A percentile compares a stretch with the other conserved stretches of the same genome.
phyloP scores from a whole-genome alignment of 2,329 filamentous ascomycete genomes.

The Colletotrichum caudatum region DNA sequence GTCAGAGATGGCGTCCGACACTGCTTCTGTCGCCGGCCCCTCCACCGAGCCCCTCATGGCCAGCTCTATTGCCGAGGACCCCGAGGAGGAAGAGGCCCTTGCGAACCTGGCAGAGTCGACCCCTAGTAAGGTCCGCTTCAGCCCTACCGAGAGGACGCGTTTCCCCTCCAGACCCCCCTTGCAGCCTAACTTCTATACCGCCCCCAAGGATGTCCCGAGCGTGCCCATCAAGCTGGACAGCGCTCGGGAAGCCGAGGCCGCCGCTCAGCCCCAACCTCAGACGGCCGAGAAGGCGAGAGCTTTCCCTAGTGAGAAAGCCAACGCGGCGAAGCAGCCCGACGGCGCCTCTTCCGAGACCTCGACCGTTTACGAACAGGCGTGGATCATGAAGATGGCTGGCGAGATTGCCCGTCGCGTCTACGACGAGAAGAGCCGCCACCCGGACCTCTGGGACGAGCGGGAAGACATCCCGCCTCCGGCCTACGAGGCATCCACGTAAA shows the following conservation, averaged over 20 bases:
- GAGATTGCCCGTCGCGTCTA: constrained; percentile 91
- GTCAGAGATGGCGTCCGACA: constrained; percentile 62
- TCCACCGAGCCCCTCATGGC: constrained; percentile 71
- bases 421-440: constrained; percentile 79
- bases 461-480: constrained; percentile 72
- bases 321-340: constrained; percentile 49
- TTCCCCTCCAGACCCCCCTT: constrained; percentile 49
- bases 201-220: constrained; percentile 40
- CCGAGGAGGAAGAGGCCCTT: constrained; percentile 59
- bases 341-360: constrained; percentile 59
- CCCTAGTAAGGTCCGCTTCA: constrained; percentile 59
- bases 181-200: constrained; percentile 51
- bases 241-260: constrained; percentile 37
- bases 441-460: constrained; percentile 65
- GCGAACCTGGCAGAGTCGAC: constrained; percentile 41
- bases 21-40: constrained; percentile 67
- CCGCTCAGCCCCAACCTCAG: constrained; percentile 33
- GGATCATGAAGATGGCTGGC: constrained; percentile 92
- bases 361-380: constrained; percentile 78
- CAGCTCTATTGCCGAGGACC: constrained; percentile 69
- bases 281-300: constrained; percentile 45
- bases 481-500: constrained; percentile 66
- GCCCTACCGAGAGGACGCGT: constrained; percentile 47
- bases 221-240: constrained; percentile 36
- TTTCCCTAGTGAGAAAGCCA: constrained; percentile 48